Evolutionary conservation across 345 rosid genomes (phyloP).

Genomic region (Limnanthes douglasii): DNA sequence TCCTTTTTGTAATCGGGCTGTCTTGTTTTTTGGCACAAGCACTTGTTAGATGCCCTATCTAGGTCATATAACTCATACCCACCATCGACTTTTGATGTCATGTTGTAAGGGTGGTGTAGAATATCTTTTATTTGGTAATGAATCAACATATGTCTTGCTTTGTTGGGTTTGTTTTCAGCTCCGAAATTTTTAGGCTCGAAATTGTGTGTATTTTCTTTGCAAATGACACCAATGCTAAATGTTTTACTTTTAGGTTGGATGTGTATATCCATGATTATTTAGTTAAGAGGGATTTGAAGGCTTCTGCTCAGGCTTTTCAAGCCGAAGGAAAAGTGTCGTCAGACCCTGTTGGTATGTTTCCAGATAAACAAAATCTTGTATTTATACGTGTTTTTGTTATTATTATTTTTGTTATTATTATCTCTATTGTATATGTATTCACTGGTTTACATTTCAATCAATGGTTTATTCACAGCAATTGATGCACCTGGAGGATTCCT

Average conservation of each 20-base stretch:
- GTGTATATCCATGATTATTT: conserved; percentile 95
- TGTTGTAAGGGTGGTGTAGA: too few relatives aligned
- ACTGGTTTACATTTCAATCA: conserved; percentile 5
- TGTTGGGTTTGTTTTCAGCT: neutral
- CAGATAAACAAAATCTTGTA: conserved; percentile 11
- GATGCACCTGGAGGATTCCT: conserved; percentile 99
- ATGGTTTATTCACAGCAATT: conserved; percentile 49
- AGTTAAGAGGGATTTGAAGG: conserved; percentile 88
- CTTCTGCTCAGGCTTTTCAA: conserved; percentile 96
- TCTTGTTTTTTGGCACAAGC: too few relatives aligned
- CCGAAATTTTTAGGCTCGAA: too few relatives aligned
- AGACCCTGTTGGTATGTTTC: conserved; percentile 97
- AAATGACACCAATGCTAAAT: neutral
- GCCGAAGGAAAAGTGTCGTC: conserved; percentile 96
- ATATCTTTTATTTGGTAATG: too few relatives aligned
- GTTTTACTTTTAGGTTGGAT: conserved; percentile 55
- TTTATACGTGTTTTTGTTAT: too few relatives aligned
- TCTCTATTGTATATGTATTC: neutral
- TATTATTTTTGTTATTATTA: too few relatives aligned
- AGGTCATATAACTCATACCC: too few relatives aligned
- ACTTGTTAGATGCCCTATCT: too few relatives aligned
- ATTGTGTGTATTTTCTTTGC: neutral
- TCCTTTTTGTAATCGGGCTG: too few relatives aligned
- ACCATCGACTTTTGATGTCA: too few relatives aligned
- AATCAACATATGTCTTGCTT: too few relatives aligned